Conservation (phyloP, 192 early-diverging fungal species). For the Rhizophagus sp. region DNA sequence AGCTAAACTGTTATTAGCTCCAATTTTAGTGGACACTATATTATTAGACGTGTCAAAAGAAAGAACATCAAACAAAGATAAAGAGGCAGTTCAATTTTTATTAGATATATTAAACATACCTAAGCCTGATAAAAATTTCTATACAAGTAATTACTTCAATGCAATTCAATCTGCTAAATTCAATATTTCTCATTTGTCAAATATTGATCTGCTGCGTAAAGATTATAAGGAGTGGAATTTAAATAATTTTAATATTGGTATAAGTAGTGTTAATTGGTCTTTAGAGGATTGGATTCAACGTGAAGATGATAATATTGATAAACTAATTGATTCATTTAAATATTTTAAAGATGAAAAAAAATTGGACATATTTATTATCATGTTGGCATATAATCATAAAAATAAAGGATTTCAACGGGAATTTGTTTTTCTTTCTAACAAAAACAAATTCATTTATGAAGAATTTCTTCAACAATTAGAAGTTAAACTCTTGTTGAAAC, state of each 20-base stretch:
- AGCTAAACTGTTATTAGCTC: conserved; percentile 51
- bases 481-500: not conserved
- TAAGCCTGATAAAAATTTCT: conserved; percentile 12
- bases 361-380: conserved; percentile 58
- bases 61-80: conserved; percentile 52
- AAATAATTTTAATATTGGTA: conserved; percentile 53
- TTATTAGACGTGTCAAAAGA: conserved; percentile 44
- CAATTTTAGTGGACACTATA: conserved; percentile 72
- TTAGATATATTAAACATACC: conserved; percentile 12
- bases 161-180: conserved; percentile 58
- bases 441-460: conserved; percentile 2
- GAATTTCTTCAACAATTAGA: not conserved
- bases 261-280: conserved; percentile 57
- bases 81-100: conserved; percentile 43
- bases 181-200: conserved; percentile 47
- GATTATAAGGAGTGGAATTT: conserved; percentile 76
- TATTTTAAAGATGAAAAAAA: conserved; percentile 42
- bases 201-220: conserved; percentile 58
- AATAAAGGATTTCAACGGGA: conserved; percentile 61
- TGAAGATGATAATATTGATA: conserved; percentile 39
- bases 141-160: conserved; percentile 39
- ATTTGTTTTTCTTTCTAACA: conserved; percentile 46
- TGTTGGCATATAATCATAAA: conserved; percentile 57
- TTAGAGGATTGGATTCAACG: conserved; percentile 52
- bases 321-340: conserved; percentile 30